A percentile compares a stretch with the other conserved stretches of the same genome.
These are phyloP conservation scores for Mediolabrus comicus DNA, from an alignment of 108 stramenopile species.

Conservation along the genomic window DNA sequence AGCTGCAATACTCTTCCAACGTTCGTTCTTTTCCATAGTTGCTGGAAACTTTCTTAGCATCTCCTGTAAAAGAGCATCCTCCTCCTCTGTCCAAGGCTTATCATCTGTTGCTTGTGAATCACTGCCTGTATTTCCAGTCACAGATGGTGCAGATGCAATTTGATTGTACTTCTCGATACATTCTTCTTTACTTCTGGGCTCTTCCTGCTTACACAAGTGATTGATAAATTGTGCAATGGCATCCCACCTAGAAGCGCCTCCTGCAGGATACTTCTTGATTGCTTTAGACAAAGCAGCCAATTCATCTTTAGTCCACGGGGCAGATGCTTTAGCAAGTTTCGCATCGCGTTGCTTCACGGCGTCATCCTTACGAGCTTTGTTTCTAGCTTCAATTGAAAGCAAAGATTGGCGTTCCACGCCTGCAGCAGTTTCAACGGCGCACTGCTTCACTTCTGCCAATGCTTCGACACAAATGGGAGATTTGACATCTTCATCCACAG, in stretches of 20 bases:
- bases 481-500: constrained; percentile 27
- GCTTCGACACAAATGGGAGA: constrained; percentile 21
- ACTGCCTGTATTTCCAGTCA: background rate
- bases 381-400: constrained; percentile 22
- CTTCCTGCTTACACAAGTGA: constrained; percentile 63
- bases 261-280: constrained; percentile 91
- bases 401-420: constrained; percentile 38
- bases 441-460: constrained; percentile 27
- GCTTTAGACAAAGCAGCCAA: constrained; percentile 91
- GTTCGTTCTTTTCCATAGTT: constrained; percentile 96
- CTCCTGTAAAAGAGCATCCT: constrained; percentile 89
- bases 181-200: constrained; percentile 90
- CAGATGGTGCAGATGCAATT: constrained; percentile 40
- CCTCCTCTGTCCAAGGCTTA: constrained; percentile 84
- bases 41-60: constrained; percentile 84
- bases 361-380: constrained; percentile 34
- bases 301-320: constrained; percentile 93
- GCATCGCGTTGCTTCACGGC: constrained; percentile 43
- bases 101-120: background rate
- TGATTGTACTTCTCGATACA: constrained; percentile 93
- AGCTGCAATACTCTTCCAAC: constrained; percentile 91
- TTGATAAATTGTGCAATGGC: constrained; percentile 91
- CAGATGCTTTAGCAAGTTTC: constrained; percentile 37
- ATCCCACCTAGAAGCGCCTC: constrained; percentile 94
- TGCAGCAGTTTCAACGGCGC: constrained; percentile 33